A percentile compares a stretch with the other conserved stretches of the same genome.
These are phyloP conservation scores for Aschersonia sp. DNA, from an alignment of 2,329 filamentous ascomycete genomes.

Conservation along the genomic window DNA sequence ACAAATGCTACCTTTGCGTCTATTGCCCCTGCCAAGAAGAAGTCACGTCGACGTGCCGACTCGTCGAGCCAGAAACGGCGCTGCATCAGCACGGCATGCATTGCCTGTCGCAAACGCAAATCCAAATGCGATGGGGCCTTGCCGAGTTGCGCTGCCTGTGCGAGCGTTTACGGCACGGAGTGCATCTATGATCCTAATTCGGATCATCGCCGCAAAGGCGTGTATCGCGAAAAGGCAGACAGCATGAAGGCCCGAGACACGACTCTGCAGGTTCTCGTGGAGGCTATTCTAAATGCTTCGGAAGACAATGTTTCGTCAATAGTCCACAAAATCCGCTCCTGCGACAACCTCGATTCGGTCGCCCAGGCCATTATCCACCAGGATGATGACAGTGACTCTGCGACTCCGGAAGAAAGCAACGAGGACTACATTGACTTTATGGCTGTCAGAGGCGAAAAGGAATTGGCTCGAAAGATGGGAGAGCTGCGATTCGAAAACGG, in stretches of 20 bases:
- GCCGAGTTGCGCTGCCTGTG: constrained; percentile 88
- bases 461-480: constrained; percentile 85
- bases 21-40: constrained; percentile 26
- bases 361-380: constrained; percentile 38
- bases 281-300: constrained; percentile 79
- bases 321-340: constrained; percentile 76
- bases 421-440: constrained; percentile 24
- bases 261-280: constrained; percentile 81
- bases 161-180: constrained; percentile 79
- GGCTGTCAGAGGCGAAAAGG: constrained; percentile 49
- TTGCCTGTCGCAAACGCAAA: constrained; percentile 65
- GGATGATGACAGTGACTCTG: constrained; percentile 11
- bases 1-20: constrained; percentile 2
- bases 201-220: constrained; percentile 89
- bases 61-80: constrained; percentile 47
- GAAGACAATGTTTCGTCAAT: constrained; percentile 75
- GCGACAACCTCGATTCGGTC: constrained; percentile 49
- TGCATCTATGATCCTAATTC: constrained; percentile 95
- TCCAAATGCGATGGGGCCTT: constrained; percentile 85
- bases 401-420: constrained; percentile 20
- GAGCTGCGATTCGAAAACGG: constrained; percentile 79
- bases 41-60: constrained; percentile 33
- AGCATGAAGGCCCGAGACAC: constrained; percentile 74
- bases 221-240: constrained; percentile 89
- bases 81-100: constrained; percentile 73